Evolutionary conservation across 106 monocot species (phyloP), one percentile per base, ranked within the genome.

Genomic region (Iris macrosiphon): DNA sequence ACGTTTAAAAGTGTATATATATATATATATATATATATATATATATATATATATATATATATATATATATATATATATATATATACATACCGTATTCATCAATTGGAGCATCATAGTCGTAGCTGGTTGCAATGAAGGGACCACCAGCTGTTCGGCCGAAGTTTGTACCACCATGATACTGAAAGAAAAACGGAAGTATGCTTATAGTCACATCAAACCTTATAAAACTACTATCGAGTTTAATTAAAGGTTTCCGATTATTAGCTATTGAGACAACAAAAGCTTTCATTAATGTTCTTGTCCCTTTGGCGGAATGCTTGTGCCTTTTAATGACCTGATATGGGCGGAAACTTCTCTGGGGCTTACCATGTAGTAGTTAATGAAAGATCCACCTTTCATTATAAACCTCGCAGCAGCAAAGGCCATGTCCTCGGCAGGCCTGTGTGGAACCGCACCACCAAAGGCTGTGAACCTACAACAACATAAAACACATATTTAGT

Each of bases 361-460:
- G 31, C 38, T 77, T 68, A 91, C 98, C 98, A 99, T 99, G 35
- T 99, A 99, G 67, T 99, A 99, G 68, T 99, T 99, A 19, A 99
- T 41, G 41, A 87, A 99, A 33, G 98, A 99, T 18, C 98, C 98
- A 24, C 98, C 98, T 61, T 87, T 84, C 63, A 84, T 91, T 63
- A 99, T 87, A 63, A 99, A 99, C 59, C 56, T 75, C 51, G 87
- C 91, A 39, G 84, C 87, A 31, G 91, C 83, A 49, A 87, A 99
- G 16, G 98, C 98, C 67, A 91, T 8, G 44, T 99, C 98, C 70
- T 99, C 87, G 33, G 71, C 91, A 30, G 98, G 98, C 29, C 98
- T 44, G 27, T 81, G 72, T 49, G 98, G 98, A 41, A 91, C 87
- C 20, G 86, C 30, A 25, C 78, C 78, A 2, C 98, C 98, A 74